Base-by-base conservation (phyloP, 805 yeast species). In the Zygoascus flipseniorum region DNA sequence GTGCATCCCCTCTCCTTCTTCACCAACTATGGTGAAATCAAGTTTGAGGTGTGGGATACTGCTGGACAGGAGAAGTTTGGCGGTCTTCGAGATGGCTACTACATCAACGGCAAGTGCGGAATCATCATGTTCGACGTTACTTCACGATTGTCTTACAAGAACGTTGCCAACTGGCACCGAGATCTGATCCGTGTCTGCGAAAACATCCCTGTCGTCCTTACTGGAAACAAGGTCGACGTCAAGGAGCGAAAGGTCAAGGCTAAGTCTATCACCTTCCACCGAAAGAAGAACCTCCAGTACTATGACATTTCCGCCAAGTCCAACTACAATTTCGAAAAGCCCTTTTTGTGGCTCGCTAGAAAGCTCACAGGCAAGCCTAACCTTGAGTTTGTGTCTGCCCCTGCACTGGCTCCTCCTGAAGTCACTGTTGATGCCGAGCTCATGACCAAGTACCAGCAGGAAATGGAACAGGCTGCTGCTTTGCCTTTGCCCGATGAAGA, bases 141-240 rank as follows among this genome's bases (percentile, higher is more conserved):
- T 59, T 89, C 98, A 52, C 90, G 99, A 81, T 92, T 93, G 78
- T 93, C 99, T 65, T 93, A 93, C 81, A 93, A 93, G 81, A 93
- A 93, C 76, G 99, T 93, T 72, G 99, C 99, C 74, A 95, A 93
- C 87, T 93, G 99, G 99, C 97, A 95, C 85, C 86, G 99, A 79
- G 99, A 93, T 76, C 82, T 93, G 72, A 97, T 93, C 61, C 89
- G 99, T 79, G 99, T 93, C 61, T 93, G 99, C 80, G 99, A 93
- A 79, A 93, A 92, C 83, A 93, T 93, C 67, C 99, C 99, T 68
- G 93, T 93, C 68, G 99, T 93, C 58, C 80, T 93, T 64, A 89
- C 97, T 80, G 99, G 99, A 78, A 93, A 93, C 86, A 93, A 93
- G 79, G 99, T 93, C 66, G 99, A 93, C 74, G 99, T 93, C 65